Base-by-base conservation (phyloP, 768 basidiomycete species). In the Boletus pseudopeckii region DNA sequence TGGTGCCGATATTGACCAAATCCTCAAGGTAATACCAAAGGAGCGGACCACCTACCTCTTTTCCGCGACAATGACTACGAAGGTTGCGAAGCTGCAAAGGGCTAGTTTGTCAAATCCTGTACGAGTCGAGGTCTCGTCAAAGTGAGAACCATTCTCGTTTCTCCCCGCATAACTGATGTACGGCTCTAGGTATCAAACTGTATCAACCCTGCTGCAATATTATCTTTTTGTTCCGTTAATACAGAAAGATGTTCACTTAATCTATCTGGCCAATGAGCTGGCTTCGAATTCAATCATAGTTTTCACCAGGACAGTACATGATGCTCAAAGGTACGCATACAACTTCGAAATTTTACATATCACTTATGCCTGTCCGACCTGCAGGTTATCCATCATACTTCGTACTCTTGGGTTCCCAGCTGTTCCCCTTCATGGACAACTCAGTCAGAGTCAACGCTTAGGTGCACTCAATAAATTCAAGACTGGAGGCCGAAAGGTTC, bases 41-140 rank as follows among this genome's bases (percentile, higher is more conserved):
- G 95, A 98, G 62, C 83, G 97, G 11, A 90, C 88, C 30, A 99
- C 97, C 3, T 98, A 93, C 67, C 80, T 99, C 2, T 99, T 94
- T 75, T 98, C 96, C 13, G 97, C 96, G 7, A 98, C 96, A 20
- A 98, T 99, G 96, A 96, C 97, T 11, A 93, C 92, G 14, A 98
- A 98, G 73, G 93, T 99, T 4, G 92, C 90, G 11, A 98, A 98
- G 71, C 77, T 99, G 11, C 96, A 98, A 69, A 75, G 96, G 49
- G 95, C 97, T 32, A 94, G 92, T 76, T 76, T 98, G 65, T 81
- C 83, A 32, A 94, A 96, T 66, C 97, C 97, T n/a, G 84, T 95
- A 24, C 82, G 89, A 59, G 85, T 98, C 2, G 95, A 98, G 70
- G 92, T 98, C 3, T 88, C 90, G 7, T 81, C 88, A 65, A 98